Evolutionary conservation across 2,329 filamentous ascomycete species (phyloP).

Genomic region (Didymella glomerata): DNA sequence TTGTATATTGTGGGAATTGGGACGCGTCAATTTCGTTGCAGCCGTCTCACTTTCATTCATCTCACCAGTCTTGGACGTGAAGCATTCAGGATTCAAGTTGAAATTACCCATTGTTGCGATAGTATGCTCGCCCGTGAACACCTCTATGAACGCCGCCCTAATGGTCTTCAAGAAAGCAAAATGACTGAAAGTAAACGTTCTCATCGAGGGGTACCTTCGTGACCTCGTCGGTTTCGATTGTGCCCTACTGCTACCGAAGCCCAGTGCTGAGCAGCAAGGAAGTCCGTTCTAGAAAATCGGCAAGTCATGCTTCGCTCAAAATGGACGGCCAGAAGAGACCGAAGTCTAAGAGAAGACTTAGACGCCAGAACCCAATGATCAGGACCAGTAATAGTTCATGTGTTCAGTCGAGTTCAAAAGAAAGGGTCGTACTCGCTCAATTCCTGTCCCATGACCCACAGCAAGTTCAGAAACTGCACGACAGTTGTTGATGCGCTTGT

Average conservation of each 20-base stretch:
- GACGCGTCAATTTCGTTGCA: background rate
- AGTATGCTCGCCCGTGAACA: slow-evolving; percentile 24
- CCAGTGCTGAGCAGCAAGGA: slow-evolving; percentile 1
- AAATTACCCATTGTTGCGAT: slow-evolving; percentile 16
- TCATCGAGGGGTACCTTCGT: slow-evolving; percentile 18
- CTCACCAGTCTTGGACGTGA: background rate
- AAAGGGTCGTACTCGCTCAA: background rate
- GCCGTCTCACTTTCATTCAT: background rate
- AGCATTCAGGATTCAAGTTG: background rate
- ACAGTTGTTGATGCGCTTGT: background rate
- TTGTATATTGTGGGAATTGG: background rate
- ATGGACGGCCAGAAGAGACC: slow-evolving; percentile 14
- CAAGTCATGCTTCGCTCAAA: slow-evolving; percentile 16
- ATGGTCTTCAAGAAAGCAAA: slow-evolving; percentile 26
- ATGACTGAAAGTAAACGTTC: slow-evolving; percentile 5
- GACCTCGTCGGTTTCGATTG: slow-evolving; percentile 11
- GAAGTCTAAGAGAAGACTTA: slow-evolving; percentile 18
- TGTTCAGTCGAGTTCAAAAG: background rate
- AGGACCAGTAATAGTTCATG: background rate
- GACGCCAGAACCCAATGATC: slow-evolving; percentile 1
- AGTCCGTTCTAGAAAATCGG: slow-evolving; percentile 6
- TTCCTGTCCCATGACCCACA: background rate
- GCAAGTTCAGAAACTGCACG: background rate
- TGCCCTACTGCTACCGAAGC: slow-evolving; percentile 1
- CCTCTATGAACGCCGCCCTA: slow-evolving; percentile 46